phyloP scores from a whole-genome alignment of 139 green algal species.

The Yamagishiella unicocca region DNA sequence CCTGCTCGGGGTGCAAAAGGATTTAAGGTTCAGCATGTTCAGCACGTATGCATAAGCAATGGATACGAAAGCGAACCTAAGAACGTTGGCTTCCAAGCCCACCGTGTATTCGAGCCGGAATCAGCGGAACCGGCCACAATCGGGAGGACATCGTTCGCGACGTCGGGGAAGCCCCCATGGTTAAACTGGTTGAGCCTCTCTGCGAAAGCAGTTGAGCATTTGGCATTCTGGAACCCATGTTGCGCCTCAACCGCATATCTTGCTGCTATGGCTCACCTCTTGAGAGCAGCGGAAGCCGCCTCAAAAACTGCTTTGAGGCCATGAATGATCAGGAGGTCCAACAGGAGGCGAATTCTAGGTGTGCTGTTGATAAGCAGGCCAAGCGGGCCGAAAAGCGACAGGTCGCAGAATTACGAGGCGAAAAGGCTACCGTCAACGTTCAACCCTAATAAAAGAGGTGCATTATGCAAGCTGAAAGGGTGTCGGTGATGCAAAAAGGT shows the following conservation, averaged over 20 bases:
- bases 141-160: constrained; percentile 2
- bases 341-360: neutral
- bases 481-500: no score
- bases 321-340: neutral
- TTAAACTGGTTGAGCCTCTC: constrained; percentile 17
- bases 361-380: neutral
- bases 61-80: no score
- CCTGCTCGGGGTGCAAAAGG: no score
- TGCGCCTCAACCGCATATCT: neutral
- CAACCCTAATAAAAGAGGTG: neutral
- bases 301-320: constrained; percentile 38
- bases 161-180: neutral
- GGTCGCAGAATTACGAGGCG: no score
- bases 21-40: neutral
- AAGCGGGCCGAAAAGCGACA: neutral
- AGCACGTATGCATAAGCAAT: no score
- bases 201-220: neutral
- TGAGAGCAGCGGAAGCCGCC: constrained; percentile 21
- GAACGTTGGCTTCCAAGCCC: no score
- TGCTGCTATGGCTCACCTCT: neutral
- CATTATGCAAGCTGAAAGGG: neutral
- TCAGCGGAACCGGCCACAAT: neutral
- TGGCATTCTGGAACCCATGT: no score
- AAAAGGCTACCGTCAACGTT: neutral
- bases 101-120: neutral